These are phyloP conservation scores for Arachnopeziza araneosa DNA, from an alignment of 2,329 filamentous ascomycete genomes.

Conservation along the genomic window DNA sequence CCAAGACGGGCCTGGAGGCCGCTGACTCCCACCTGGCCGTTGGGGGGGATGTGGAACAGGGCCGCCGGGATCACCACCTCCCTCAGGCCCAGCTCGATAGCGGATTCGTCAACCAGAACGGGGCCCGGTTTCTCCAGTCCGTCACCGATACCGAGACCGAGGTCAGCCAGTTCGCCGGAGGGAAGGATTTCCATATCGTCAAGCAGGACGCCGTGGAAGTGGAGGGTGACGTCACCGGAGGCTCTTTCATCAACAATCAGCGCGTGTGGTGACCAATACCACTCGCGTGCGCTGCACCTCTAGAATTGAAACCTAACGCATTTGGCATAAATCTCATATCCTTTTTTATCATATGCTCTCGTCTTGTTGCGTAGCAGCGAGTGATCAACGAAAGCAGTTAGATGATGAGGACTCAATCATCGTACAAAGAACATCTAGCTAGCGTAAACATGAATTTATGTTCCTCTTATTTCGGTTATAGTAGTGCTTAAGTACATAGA, in stretches of 20 bases:
- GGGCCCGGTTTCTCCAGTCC: background rate
- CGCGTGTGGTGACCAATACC: conserved; percentile 2
- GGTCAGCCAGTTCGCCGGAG: conserved; percentile 2
- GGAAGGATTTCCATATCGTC: background rate
- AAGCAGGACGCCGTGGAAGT: conserved; percentile 1
- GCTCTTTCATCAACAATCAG: background rate
- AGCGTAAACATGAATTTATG: too few species aligned
- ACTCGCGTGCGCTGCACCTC: too few species aligned
- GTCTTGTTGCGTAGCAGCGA: too few species aligned
- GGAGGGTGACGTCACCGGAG: background rate
- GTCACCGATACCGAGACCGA: background rate
- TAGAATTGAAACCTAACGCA: too few species aligned
- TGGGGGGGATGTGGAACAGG: background rate
- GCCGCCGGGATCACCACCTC: background rate
- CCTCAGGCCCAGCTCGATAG: background rate
- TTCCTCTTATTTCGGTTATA: too few species aligned
- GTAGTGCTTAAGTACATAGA: too few species aligned
- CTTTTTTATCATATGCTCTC: too few species aligned
- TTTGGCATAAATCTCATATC: too few species aligned
- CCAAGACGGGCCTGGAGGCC: background rate
- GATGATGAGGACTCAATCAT: too few species aligned
- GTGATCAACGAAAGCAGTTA: too few species aligned
- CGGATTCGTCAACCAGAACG: conserved; percentile 3
- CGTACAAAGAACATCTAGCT: too few species aligned
- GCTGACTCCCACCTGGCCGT: background rate